phyloP scores from a whole-genome alignment of 106 monocot species.

The Dactylorhiza incarnata region DNA sequence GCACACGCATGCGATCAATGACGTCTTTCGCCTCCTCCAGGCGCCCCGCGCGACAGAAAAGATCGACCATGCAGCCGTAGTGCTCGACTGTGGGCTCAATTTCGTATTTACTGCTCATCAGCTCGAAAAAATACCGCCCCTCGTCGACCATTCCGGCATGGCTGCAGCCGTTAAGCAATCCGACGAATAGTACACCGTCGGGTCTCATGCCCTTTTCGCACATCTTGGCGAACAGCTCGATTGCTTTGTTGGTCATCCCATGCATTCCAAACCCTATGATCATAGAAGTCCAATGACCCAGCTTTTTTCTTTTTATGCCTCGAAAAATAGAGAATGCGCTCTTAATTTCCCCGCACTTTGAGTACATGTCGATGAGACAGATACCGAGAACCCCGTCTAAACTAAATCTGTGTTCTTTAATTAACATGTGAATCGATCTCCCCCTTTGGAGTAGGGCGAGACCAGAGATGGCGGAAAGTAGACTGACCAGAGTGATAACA shows the following conservation, averaged over 20 bases:
- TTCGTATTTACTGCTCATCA: constrained; percentile 12
- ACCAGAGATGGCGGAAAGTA: constrained; percentile 13
- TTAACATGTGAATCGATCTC: constrained; percentile 4
- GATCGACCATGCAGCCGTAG: constrained; percentile 16
- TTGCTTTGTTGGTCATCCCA: constrained; percentile 10
- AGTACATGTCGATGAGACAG: constrained; percentile 20
- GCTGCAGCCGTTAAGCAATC: constrained; percentile 19
- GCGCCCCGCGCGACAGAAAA: constrained; percentile 9
- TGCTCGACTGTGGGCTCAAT: constrained; percentile 16
- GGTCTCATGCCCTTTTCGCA: constrained; percentile 7
- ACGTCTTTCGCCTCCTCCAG: constrained; percentile 9
- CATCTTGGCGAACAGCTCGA: constrained; percentile 14
- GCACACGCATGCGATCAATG: constrained; percentile 15
- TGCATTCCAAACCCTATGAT: constrained; percentile 21
- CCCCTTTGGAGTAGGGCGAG: constrained; percentile 17
- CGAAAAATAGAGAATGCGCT: constrained; percentile 8
- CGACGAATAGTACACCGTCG: constrained; percentile 7
- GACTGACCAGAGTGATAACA: constrained; percentile 7
- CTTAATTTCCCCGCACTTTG: constrained; percentile 20
- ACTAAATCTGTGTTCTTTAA: background rate
- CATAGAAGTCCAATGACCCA: constrained; percentile 27
- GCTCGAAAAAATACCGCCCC: constrained; percentile 12
- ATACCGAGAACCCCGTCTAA: constrained; percentile 19
- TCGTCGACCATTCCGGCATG: constrained; percentile 22
- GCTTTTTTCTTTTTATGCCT: constrained; percentile 12